Conservation (phyloP, 192 early-diverging fungal species). For the Chytriomyces sp. region DNA sequence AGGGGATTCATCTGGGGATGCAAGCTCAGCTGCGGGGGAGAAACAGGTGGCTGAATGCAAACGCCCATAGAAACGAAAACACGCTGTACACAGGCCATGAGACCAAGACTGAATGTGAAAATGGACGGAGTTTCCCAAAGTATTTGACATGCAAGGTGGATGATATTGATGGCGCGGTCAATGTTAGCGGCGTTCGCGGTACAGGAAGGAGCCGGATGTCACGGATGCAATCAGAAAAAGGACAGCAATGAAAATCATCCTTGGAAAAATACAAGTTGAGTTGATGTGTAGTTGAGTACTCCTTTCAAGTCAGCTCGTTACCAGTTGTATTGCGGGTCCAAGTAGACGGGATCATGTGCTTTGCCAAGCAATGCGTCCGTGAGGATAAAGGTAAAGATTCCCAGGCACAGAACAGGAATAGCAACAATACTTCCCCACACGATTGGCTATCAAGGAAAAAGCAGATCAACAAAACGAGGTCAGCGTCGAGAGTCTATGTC, state of each 20-base stretch:
- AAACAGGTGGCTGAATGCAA: slow-evolving; percentile 71
- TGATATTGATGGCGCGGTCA: slow-evolving; percentile 47
- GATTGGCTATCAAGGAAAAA: slow-evolving; percentile 19
- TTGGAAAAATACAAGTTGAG: not conserved
- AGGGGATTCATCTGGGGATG: not conserved
- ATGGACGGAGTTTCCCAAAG: slow-evolving; percentile 72
- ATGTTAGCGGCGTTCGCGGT: slow-evolving; percentile 37
- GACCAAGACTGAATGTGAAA: slow-evolving; percentile 63
- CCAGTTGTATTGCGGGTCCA: slow-evolving; percentile 44
- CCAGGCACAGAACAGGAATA: slow-evolving; percentile 42
- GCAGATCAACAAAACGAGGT: not conserved
- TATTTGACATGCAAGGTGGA: slow-evolving; percentile 74
- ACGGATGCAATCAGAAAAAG: slow-evolving; percentile 37
- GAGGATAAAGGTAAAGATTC: slow-evolving; percentile 36
- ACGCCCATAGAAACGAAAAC: slow-evolving; percentile 70
- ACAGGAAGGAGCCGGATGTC: slow-evolving; percentile 33
- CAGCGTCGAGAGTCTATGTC: not conserved
- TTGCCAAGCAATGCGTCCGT: slow-evolving; percentile 43
- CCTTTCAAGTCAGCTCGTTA: not conserved
- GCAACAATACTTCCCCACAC: slow-evolving; percentile 37
- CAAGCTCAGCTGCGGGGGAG: slow-evolving; percentile 35
- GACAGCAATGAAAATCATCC: slow-evolving; percentile 38
- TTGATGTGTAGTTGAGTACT: not conserved
- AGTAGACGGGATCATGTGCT: slow-evolving; percentile 40
- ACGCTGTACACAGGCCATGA: slow-evolving; percentile 62